Conservation (phyloP, 2,329 filamentous ascomycete genomes). For the Aspergillus eucalypticola region DNA sequence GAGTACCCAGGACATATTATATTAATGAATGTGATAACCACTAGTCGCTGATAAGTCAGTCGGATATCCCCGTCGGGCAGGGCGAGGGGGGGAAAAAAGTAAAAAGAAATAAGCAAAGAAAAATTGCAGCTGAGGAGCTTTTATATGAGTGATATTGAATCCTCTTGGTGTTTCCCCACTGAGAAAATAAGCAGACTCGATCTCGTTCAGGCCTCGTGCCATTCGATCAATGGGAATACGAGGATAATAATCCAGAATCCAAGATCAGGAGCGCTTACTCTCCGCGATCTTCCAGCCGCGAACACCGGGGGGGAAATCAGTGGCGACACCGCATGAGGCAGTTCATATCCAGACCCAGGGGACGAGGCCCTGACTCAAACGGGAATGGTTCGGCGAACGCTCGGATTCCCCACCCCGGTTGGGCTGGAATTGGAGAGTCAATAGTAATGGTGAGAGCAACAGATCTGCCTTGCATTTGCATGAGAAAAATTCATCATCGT, state of each 20-base stretch:
- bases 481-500: not conserved
- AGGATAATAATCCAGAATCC: not conserved
- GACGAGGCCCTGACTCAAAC: not conserved
- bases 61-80: not conserved
- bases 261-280: not conserved
- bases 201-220: not conserved
- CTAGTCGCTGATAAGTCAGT: not conserved
- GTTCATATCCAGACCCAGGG: constrained; percentile 1
- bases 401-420: constrained; percentile 1
- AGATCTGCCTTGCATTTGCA: not conserved
- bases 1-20: not conserved
- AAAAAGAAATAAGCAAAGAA: not conserved
- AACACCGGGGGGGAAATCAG: constrained; percentile 12
- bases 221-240: constrained; percentile 2
- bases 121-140: not conserved
- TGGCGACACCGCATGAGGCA: constrained; percentile 1
- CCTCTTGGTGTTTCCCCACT: not conserved
- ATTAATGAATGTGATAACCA: not conserved
- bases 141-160: not conserved
- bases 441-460: not conserved
- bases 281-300: constrained; percentile 12
- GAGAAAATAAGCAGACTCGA: not conserved
- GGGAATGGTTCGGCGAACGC: constrained; percentile 3
- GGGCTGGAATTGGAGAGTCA: not conserved
- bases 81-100: not conserved